Conservation (phyloP, 2,329 filamentous ascomycete species). For the Cordyceps pruinosa region DNA sequence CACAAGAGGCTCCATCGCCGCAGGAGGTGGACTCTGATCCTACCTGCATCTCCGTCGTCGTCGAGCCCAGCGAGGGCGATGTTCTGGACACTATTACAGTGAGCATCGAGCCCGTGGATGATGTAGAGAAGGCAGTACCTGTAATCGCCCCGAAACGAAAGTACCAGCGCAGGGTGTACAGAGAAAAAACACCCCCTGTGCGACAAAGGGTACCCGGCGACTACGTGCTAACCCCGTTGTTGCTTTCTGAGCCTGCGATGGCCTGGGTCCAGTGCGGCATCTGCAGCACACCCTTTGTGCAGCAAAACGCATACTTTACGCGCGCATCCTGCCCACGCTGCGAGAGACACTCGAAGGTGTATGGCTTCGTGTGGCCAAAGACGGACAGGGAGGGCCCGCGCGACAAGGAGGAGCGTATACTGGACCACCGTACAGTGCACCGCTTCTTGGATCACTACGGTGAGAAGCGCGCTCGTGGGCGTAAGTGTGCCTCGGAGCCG, state of each 20-base stretch:
- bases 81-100: slow-evolving; percentile 17
- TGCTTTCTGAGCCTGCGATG: slow-evolving; percentile 67
- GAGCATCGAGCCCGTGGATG: slow-evolving; percentile 21
- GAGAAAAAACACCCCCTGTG: slow-evolving; percentile 27
- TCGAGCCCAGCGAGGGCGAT: neutral
- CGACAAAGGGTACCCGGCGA: slow-evolving; percentile 58
- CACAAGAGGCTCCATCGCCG: slow-evolving; percentile 5
- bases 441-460: slow-evolving; percentile 70
- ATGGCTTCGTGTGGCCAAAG: slow-evolving; percentile 94
- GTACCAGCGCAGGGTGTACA: slow-evolving; percentile 28
- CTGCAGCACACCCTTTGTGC: slow-evolving; percentile 77
- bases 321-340: slow-evolving; percentile 82
- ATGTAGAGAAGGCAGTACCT: slow-evolving; percentile 11
- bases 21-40: neutral
- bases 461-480: slow-evolving; percentile 49
- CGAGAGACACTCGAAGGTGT: slow-evolving; percentile 91
- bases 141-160: slow-evolving; percentile 25
- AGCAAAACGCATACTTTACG: slow-evolving; percentile 81
- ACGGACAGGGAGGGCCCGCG: slow-evolving; percentile 70
- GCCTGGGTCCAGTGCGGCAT: slow-evolving; percentile 87
- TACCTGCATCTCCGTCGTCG: neutral
- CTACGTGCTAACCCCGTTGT: slow-evolving; percentile 71
- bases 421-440: slow-evolving; percentile 83
- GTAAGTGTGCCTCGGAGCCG: slow-evolving; percentile 24
- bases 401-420: slow-evolving; percentile 64